phyloP scores from a whole-genome alignment of 345 rosid genomes.

The Microthlaspi erraticum region DNA sequence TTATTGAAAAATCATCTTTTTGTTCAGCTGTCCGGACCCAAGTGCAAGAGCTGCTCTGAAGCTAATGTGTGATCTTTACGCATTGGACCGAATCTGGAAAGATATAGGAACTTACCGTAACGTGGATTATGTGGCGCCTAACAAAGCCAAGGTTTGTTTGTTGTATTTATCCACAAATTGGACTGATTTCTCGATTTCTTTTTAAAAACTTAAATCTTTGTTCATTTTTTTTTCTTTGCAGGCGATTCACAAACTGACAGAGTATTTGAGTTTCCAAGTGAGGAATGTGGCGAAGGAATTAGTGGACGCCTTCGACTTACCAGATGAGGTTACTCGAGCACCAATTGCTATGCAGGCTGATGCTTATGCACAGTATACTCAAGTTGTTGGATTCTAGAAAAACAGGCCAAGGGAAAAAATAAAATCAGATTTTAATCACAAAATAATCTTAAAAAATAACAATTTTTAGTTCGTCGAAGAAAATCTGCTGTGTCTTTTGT shows the following conservation, averaged over 20 bases:
- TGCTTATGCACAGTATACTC: conserved; percentile 91
- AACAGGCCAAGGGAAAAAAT: neutral
- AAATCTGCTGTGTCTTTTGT: neutral
- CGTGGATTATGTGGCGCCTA: conserved; percentile 95
- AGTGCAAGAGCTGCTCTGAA: conserved; percentile 75
- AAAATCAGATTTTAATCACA: conserved; percentile 11
- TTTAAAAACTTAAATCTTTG: neutral
- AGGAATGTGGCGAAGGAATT: conserved; percentile 82
- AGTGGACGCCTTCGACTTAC: conserved; percentile 82
- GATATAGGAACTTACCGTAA: conserved; percentile 94
- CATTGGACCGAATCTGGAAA: conserved; percentile 91
- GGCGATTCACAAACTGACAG: conserved; percentile 93
- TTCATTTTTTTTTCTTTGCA: conserved; percentile 27
- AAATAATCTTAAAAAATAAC: conserved; percentile 12
- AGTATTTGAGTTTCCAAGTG: conserved; percentile 87
- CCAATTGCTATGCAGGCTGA: conserved; percentile 95
- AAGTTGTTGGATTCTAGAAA: conserved; percentile 69
- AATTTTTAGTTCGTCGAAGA: neutral
- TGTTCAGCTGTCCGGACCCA: conserved; percentile 75
- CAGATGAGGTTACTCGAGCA: conserved; percentile 80
- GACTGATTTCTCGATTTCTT: neutral
- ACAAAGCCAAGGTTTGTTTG: conserved; percentile 88
- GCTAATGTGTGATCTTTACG: conserved; percentile 94
- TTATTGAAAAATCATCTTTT: neutral
- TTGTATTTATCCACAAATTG: neutral